A percentile compares a stretch with the other conserved stretches of the same genome.
These are phyloP conservation scores for Scolecobasidium constrictum DNA, from an alignment of 2,329 filamentous ascomycete genomes.

Conservation along the genomic window DNA sequence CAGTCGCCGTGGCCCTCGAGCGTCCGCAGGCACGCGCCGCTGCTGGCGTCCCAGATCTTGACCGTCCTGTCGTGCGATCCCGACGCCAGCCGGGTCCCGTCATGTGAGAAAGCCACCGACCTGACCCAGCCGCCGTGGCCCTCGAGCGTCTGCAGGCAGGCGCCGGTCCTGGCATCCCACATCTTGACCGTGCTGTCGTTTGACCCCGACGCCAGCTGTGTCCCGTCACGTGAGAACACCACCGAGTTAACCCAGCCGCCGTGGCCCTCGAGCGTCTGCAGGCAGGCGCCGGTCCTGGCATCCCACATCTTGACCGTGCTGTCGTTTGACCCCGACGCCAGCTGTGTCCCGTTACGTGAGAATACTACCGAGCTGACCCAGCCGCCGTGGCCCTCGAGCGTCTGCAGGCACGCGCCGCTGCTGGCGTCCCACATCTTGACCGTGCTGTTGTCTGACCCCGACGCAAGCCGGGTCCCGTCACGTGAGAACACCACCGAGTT, in stretches of 20 bases:
- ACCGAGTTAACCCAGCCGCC: conserved; percentile 3
- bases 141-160: background rate
- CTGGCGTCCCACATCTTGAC: conserved; percentile 12
- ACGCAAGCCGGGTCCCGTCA: background rate
- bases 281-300: no score
- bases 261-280: no score
- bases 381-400: no score
- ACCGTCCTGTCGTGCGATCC: no score
- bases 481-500: conserved; percentile 9
- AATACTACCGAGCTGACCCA: conserved; percentile 8
- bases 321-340: conserved; percentile 9
- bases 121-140: no score
- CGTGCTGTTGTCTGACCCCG: conserved; percentile 10
- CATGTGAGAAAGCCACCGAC: conserved; percentile 9
- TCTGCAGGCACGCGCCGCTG: conserved; percentile 8
- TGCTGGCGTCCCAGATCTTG: conserved; percentile 8
- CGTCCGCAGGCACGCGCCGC: conserved; percentile 11
- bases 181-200: no score
- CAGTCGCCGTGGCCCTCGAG: conserved; percentile 11
- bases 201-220: conserved; percentile 9
- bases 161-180: conserved; percentile 4
- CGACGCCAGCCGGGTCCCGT: conserved; percentile 7
- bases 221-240: conserved; percentile 8
- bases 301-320: no score
- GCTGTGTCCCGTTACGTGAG: conserved; percentile 5